Base-by-base conservation (phyloP, 2,329 filamentous ascomycete genomes). In the Phyllosticta paracitricarpa region DNA sequence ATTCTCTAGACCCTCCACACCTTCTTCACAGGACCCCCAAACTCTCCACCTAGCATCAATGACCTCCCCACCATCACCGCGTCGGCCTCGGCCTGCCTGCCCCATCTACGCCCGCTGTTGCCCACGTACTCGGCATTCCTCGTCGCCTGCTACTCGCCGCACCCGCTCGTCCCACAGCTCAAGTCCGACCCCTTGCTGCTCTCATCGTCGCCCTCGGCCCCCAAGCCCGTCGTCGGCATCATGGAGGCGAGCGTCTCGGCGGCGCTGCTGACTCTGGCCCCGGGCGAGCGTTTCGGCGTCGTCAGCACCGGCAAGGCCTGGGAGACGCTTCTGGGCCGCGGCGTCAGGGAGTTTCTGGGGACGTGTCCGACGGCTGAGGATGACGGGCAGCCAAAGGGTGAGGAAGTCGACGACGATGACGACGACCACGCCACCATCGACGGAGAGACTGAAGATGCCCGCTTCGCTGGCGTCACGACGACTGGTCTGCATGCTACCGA, bases 261-360 rank as follows among this genome's bases (percentile, higher is more conserved):
- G 0, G 82, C 85, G 2, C 70, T 92, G 9, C 82, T 86, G 57
- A 65, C 80, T 58, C 74, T 82, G 40, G 76, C 78, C 61, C 75
- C 75, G 57, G 71, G 66, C 2, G 73, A 84, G 65, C 78, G 76
- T 55, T 97, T 94, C 79, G 93, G 91, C 2, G 94, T 97, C 64
- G 87, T 97, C 4, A 93, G 88, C 4, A 97, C 93, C 0, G 92
- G 91, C 0, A 83, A 84, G 61, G 89, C 88, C 65, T 97, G 92
- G 93, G 88, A 93, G 68, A 73, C 78, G 0, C 85, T 94, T 40
- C 77, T 97, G 12, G 78, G 76, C 0, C 75, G 81, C 0, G 91
- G 88, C 0, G 87, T 94, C 0, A 75, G 76, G 2, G 71, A 75
- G 0, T 86, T 89, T 64, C 73, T 96, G 0, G 89, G 87, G 0